Evolutionary conservation across 768 basidiomycete species (phyloP).

Genomic region (Leccinum longicurvipes): DNA sequence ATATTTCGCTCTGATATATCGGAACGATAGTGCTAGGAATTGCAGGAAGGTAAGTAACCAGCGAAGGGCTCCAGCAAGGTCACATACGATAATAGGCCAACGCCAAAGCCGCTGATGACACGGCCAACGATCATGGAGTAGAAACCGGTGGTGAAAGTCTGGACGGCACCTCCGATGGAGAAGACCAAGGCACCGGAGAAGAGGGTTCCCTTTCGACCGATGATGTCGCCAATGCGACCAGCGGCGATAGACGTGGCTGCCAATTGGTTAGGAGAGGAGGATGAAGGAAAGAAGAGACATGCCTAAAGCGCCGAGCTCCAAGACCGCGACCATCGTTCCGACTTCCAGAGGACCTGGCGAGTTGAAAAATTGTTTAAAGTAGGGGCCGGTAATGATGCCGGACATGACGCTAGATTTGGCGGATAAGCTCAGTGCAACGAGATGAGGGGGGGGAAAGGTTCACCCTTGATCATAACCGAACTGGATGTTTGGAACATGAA

Average conservation of each 20-base stretch:
- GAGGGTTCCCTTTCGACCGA: constrained; percentile 83
- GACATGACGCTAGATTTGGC: constrained; percentile 67
- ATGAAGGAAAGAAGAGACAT: constrained; percentile 22
- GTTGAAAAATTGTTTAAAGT: constrained; percentile 80
- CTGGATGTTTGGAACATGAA: constrained; percentile 32
- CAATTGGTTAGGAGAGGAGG: not conserved
- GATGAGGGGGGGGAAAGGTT: constrained; percentile 6
- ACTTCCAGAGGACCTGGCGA: constrained; percentile 69
- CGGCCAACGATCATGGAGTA: constrained; percentile 80
- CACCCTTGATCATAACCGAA: constrained; percentile 90
- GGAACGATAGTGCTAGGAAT: constrained; percentile 80
- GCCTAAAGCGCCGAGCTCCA: constrained; percentile 92
- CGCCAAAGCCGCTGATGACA: constrained; percentile 82
- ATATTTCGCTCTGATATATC: constrained; percentile 94
- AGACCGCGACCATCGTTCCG: constrained; percentile 95
- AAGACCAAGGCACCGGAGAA: constrained; percentile 82
- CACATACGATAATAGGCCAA: constrained; percentile 82
- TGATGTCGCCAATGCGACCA: constrained; percentile 80
- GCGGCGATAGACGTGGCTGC: constrained; percentile 86
- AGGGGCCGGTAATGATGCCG: constrained; percentile 85
- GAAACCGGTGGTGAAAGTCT: constrained; percentile 80
- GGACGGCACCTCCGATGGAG: constrained; percentile 80
- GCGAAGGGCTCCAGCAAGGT: not conserved
- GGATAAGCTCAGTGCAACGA: constrained; percentile 3
- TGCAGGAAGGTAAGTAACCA: constrained; percentile 4